Evolutionary conservation across 129 eudicot species (phyloP).

Genomic region (Flaveria bidentis): DNA sequence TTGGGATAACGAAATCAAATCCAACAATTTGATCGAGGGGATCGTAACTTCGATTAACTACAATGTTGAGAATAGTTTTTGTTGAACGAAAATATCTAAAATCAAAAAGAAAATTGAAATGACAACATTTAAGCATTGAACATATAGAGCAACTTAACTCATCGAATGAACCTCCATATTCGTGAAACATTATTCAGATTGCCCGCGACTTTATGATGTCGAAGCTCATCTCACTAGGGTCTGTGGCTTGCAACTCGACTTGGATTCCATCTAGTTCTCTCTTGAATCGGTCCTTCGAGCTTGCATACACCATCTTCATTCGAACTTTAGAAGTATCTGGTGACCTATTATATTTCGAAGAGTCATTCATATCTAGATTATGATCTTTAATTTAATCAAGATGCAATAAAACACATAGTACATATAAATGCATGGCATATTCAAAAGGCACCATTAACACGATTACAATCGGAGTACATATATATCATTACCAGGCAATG

Average conservation of each 20-base stretch:
- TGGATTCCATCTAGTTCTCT: conserved; percentile 91
- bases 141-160: conserved; percentile 31
- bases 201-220: conserved; percentile 87
- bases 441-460: not conserved
- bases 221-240: conserved; percentile 91
- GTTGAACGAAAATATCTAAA: conserved; percentile 9
- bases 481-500: conserved; percentile 20
- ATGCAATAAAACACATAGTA: too few relatives aligned
- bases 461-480: not conserved
- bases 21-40: conserved; percentile 20
- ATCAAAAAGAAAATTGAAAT: conserved; percentile 17
- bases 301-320: conserved; percentile 96
- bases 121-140: not conserved
- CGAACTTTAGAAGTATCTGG: conserved; percentile 87
- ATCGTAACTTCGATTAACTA: conserved; percentile 33
- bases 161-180: conserved; percentile 17
- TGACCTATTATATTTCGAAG: conserved; percentile 49
- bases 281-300: conserved; percentile 92
- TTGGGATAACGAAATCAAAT: not conserved
- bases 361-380: conserved; percentile 5
- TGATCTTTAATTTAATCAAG: not conserved
- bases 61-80: conserved; percentile 15
- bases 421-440: too few relatives aligned
- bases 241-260: conserved; percentile 88
- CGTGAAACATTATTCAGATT: conserved; percentile 32